Percentiles rank a stretch among this genome's conserved stretches.
Conservation (phyloP, 2,329 filamentous ascomycete species). For the Pseudogymnoascus sp. region DNA sequence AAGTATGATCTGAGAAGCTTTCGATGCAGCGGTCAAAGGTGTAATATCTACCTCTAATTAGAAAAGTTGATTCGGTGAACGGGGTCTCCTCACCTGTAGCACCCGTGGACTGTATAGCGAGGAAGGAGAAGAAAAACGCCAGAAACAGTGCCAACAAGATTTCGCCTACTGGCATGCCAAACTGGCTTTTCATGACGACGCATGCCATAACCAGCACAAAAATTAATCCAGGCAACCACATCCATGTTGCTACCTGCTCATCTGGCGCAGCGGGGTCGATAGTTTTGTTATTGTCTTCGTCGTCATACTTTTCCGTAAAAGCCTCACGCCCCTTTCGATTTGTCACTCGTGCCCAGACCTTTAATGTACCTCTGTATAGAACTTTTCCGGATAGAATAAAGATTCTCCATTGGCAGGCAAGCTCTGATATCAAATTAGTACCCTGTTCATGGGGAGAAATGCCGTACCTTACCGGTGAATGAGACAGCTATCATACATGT, state of each 20-base stretch:
- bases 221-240: background rate
- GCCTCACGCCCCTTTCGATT: background rate
- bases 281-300: background rate
- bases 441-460: background rate
- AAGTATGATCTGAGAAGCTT: conserved; percentile 8
- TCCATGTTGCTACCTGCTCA: background rate
- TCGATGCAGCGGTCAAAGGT: background rate
- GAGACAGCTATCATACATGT: conserved; percentile 6
- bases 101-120: conserved; percentile 4
- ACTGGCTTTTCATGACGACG: conserved; percentile 1
- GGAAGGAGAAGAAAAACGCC: conserved; percentile 5
- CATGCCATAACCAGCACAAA: background rate
- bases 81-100: background rate
- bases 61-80: background rate
- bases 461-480: background rate
- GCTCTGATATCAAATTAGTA: background rate
- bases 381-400: conserved; percentile 2
- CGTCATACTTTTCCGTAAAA: conserved; percentile 1
- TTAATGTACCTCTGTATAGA: background rate
- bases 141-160: conserved; percentile 1
- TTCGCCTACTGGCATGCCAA: background rate
- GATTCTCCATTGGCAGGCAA: conserved; percentile 10
- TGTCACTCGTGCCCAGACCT: background rate
- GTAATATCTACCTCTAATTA: background rate
- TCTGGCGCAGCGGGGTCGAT: background rate